Base-by-base conservation (phyloP, 352 stramenopile genomes). In the Globisporangium nodosum region DNA sequence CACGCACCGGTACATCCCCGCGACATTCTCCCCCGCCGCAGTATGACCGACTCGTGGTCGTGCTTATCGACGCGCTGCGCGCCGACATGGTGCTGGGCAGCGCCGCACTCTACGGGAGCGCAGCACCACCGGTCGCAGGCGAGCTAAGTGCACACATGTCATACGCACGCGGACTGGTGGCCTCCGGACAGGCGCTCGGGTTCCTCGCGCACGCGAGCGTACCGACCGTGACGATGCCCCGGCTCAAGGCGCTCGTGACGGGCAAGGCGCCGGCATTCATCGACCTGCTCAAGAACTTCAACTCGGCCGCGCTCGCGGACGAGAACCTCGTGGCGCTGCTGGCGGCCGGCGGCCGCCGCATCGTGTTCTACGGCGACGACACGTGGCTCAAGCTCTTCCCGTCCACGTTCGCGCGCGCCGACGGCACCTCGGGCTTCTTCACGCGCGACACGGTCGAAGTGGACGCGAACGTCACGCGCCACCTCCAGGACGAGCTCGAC, bases 261-360 rank as follows among this genome's bases (percentile, higher is more conserved):
- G 87, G 87, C 27, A 90, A 89, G 61, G 66, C 87, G 18, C 87
- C 87, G 0, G 81, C 82, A 7, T 96, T 96, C 73, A 94, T 96
- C 61, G 87, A 96, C 61, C 88, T 96, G 50, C 65, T 96, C 39
- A 94, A 94, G 66, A 96, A 96, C 56, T 94, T 96, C 56, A 93
- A 96, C 56, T 95, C 87, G 3, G 86, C 73, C 24, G 78, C 78
- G n/a, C 68, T 96, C 21, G 65, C 70, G 0, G 81, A 94, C 24
- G 71, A 83, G 13, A 96, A 94, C 51, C 51, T 96, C 15, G 50
- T 96, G 30, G 69, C 78, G 35, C 47, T 84, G 31, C 62, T 96
- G 33, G 57, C 49, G 20, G 61, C 68, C 4, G 71, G 66, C 33
- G 80, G 74, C 5, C 73, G 75, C 31, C 70, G 74, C 3, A 71